Percentiles rank a stretch among this genome's conserved stretches.
These are phyloP conservation scores for Apiospora arundinis DNA, from an alignment of 2,329 filamentous ascomycete genomes.

Conservation along the genomic window DNA sequence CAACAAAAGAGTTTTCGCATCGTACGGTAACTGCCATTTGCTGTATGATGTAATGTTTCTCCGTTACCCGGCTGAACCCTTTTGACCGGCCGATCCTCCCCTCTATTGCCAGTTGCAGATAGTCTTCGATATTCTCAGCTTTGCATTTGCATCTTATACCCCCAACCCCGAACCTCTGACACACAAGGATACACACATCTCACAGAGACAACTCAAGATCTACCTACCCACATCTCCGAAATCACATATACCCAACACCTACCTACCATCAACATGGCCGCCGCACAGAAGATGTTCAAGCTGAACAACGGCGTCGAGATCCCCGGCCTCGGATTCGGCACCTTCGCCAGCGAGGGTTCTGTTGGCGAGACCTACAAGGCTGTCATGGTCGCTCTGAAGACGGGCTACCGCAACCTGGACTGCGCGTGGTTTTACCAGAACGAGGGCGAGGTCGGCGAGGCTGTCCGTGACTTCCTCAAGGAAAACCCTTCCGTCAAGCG, in stretches of 20 bases:
- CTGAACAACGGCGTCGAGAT: slow-evolving; percentile 62
- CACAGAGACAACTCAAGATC: neutral
- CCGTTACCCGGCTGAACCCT: neutral
- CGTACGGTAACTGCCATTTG: neutral
- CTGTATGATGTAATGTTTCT: slow-evolving; percentile 20
- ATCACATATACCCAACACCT: neutral
- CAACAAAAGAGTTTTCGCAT: slow-evolving; percentile 12
- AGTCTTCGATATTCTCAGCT: neutral
- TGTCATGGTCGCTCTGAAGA: slow-evolving; percentile 66
- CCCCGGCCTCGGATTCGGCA: slow-evolving; percentile 69
- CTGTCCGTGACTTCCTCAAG: slow-evolving; percentile 54
- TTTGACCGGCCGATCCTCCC: slow-evolving; percentile 13
- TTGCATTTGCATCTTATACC: neutral
- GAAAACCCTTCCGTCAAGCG: slow-evolving; percentile 53
- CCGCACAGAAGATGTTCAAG: slow-evolving; percentile 43
- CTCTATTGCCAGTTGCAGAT: neutral
- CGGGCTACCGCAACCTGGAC: slow-evolving; percentile 71
- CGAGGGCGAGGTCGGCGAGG: slow-evolving; percentile 65
- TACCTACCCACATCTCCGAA: neutral
- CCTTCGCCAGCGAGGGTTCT: slow-evolving; percentile 70
- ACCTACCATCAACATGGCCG: slow-evolving; percentile 8
- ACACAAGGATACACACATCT: neutral
- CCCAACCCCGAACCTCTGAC: neutral
- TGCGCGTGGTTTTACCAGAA: slow-evolving; percentile 76
- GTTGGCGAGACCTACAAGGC: slow-evolving; percentile 67